These are phyloP conservation scores for Calonectria pseudoreteaudii DNA, from an alignment of 2,329 filamentous ascomycete species.

Conservation along the genomic window DNA sequence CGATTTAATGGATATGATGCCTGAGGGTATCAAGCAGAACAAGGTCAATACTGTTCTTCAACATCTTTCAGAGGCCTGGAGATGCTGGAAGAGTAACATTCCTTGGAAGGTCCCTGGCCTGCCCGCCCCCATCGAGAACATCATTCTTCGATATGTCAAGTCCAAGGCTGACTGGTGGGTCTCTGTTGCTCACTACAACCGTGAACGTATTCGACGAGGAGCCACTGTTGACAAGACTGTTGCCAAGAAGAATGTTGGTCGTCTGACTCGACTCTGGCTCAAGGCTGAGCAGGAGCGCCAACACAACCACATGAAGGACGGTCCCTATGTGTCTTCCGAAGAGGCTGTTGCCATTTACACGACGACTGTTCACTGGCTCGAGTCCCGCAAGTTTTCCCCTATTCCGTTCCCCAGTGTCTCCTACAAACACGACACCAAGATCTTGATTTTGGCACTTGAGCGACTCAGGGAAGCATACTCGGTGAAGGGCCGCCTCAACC, in stretches of 20 bases:
- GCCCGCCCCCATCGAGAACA: constrained; percentile 97
- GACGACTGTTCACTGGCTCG: constrained; percentile 97
- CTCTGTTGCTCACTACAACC: constrained; percentile 98
- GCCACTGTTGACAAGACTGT: constrained; percentile 99
- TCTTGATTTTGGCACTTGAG: constrained; percentile 94
- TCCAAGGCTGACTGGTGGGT: constrained; percentile 99
- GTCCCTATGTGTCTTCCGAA: constrained; percentile 97
- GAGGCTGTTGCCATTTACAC: constrained; percentile 99
- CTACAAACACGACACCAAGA: constrained; percentile 99
- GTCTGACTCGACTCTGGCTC: constrained; percentile 93
- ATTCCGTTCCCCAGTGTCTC: constrained; percentile 99
- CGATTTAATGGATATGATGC: constrained; percentile 99
- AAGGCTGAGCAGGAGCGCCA: constrained; percentile 98
- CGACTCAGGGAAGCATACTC: constrained; percentile 95
- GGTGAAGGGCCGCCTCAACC: constrained; percentile 95
- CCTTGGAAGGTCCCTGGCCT: constrained; percentile 99
- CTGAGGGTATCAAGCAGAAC: constrained; percentile 98
- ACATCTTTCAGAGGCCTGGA: constrained; percentile 97
- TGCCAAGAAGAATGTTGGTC: constrained; percentile 98
- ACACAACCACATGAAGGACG: constrained; percentile 99
- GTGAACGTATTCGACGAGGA: constrained; percentile 94
- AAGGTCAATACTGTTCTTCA: constrained; percentile 98
- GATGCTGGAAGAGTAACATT: constrained; percentile 99
- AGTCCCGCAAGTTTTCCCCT: constrained; percentile 97
- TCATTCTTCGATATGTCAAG: constrained; percentile 98